These are phyloP conservation scores for Hyaloscypha hepaticicola DNA, from an alignment of 495 filamentous ascomycete genomes.

Conservation along the genomic window DNA sequence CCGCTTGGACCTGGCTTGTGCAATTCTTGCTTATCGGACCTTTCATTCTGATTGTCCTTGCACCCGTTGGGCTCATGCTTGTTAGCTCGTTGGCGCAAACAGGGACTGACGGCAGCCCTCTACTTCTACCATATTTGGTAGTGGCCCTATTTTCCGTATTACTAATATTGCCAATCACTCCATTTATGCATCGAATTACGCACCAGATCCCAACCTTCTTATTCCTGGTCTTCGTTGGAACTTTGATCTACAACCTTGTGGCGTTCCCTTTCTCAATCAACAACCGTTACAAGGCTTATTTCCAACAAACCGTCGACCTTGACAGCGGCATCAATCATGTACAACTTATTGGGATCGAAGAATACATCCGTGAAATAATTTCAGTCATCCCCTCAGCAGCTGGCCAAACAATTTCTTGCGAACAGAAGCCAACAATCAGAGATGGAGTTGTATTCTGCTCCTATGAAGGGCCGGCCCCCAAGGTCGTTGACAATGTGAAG, in stretches of 20 bases:
- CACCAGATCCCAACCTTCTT: constrained; percentile 79
- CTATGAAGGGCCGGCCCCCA: constrained; percentile 67
- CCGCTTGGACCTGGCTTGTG: constrained; percentile 79
- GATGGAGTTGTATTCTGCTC: constrained; percentile 60
- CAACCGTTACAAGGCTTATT: constrained; percentile 82
- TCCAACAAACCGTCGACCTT: constrained; percentile 78
- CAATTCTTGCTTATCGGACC: constrained; percentile 82
- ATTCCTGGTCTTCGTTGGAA: constrained; percentile 69
- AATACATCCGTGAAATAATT: constrained; percentile 68
- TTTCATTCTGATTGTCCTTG: constrained; percentile 70
- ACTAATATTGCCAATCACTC: constrained; percentile 72
- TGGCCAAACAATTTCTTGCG: constrained; percentile 59
- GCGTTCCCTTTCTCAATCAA: constrained; percentile 85
- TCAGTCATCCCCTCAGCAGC: constrained; percentile 66
- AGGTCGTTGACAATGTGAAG: constrained; percentile 45
- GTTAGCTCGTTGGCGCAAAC: constrained; percentile 75
- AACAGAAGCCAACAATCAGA: constrained; percentile 20
- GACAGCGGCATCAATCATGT: constrained; percentile 67
- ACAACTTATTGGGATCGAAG: constrained; percentile 67
- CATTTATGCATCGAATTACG: constrained; percentile 84
- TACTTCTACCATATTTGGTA: constrained; percentile 66
- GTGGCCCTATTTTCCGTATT: constrained; percentile 67
- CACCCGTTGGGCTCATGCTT: constrained; percentile 71
- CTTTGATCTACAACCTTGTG: constrained; percentile 80
- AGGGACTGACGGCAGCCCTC: constrained; percentile 69